Base-by-base conservation (phyloP, 2,329 filamentous ascomycete genomes). In the Monilinia laxa region DNA sequence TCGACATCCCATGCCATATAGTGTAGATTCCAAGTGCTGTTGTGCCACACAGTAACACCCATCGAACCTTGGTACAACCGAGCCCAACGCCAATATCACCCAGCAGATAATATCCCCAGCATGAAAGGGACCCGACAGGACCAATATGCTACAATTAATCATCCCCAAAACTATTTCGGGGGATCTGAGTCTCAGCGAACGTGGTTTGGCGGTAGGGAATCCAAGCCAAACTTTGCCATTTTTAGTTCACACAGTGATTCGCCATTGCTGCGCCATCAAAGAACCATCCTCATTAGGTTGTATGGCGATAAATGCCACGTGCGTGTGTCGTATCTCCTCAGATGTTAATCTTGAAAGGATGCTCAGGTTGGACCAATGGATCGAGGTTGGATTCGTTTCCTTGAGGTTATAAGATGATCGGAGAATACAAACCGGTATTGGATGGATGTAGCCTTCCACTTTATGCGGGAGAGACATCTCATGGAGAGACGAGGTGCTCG, bases 391-490 rank as follows among this genome's bases (percentile, higher is more conserved):
- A 52, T 63, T 54, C 49, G 23, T 35, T 57, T 64, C 51, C 51
- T 56, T 23, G 38, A 23, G 52, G 20, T 25, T 42, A 25, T 47
- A 23, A 16, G 62, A 57, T 35, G 42, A 31, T 35, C 53, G 62
- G 62, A 47, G 38, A 35, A 56, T 57, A 57, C 58, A 60, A 28
- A 60, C 20, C 45, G 58, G 58, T 55, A 64, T 64, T 64, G 53
- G 14, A 64, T 64, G 62, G 62, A 57, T 64, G 62, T 47, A 56
- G 51, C 62, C 53, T 47, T 47, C 11, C 6, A 42, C 23, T 47
- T 57, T 42, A 25, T 55, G 62, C 52, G 51, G 42, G 49, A 31
- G 51, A 63, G 52, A 64, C 51, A 55, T 55, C 10, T 28, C 11
- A 28, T 40, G 28, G 20, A 23, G 62, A 55, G 23, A 28, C 25